Conservation (phyloP, 495 filamentous ascomycete genomes). For the Tricharina praecox region DNA sequence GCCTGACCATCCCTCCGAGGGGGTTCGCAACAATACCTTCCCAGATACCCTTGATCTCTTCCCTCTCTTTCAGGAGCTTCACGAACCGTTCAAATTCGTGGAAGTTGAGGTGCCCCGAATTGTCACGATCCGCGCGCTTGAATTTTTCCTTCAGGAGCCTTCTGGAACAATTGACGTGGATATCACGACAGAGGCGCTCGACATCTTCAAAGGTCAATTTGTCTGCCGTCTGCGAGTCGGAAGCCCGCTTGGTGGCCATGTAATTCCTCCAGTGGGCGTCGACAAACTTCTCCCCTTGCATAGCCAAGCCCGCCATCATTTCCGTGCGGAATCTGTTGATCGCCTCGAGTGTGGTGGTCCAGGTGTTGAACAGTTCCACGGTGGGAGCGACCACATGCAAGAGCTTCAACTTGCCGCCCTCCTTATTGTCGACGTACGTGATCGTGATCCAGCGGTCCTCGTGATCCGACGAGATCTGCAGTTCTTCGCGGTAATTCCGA, state of each 20-base stretch:
- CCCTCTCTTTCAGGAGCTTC: slow-evolving; percentile 58
- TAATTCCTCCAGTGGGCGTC: slow-evolving; percentile 72
- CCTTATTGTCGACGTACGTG: slow-evolving; percentile 53
- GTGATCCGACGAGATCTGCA: slow-evolving; percentile 42
- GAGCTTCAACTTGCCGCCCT: slow-evolving; percentile 49
- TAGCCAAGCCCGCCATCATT: slow-evolving; percentile 71
- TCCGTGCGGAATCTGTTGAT: slow-evolving; percentile 70
- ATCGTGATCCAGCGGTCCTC: slow-evolving; percentile 74
- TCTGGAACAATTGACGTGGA: slow-evolving; percentile 76
- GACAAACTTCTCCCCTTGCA: slow-evolving; percentile 58
- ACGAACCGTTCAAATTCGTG: slow-evolving; percentile 69
- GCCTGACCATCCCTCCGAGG: slow-evolving; percentile 45
- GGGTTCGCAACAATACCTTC: slow-evolving; percentile 34
- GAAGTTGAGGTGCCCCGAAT: slow-evolving; percentile 49
- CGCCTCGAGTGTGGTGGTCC: slow-evolving; percentile 64
- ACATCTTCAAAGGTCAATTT: slow-evolving; percentile 58
- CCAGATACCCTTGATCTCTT: slow-evolving; percentile 61
- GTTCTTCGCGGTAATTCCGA: slow-evolving; percentile 74
- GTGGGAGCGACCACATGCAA: slow-evolving; percentile 63
- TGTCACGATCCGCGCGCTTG: slow-evolving; percentile 45
- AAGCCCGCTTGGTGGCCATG: slow-evolving; percentile 35
- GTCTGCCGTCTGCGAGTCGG: slow-evolving; percentile 34
- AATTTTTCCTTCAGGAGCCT: slow-evolving; percentile 62
- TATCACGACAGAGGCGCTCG: slow-evolving; percentile 61
- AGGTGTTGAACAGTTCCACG: slow-evolving; percentile 49